A percentile compares a stretch with the other conserved stretches of the same genome.
Evolutionary conservation across 306 rosid genomes (phyloP).

Genomic region (Oxytropis ochrocephala): DNA sequence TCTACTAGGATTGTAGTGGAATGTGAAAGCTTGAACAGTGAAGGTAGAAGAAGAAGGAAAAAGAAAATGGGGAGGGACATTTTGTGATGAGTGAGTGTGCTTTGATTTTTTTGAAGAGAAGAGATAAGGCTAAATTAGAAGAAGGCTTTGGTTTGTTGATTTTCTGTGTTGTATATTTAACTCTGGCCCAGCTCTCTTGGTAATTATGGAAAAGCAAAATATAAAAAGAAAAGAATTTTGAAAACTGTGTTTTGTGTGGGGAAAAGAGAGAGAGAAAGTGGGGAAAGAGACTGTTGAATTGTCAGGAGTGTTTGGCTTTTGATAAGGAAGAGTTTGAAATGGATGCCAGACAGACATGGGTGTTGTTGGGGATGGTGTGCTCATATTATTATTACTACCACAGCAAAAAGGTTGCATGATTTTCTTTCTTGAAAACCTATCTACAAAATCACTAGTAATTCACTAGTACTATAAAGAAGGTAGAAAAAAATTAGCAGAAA

Average conservation of each 20-base stretch:
- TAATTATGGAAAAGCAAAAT: constrained; percentile 27
- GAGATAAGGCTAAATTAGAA: constrained; percentile 20
- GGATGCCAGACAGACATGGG: constrained; percentile 49
- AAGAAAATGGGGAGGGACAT: constrained; percentile 41
- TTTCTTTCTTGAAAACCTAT: constrained; percentile 32
- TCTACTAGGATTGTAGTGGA: constrained; percentile 59
- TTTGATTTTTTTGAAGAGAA: constrained; percentile 12
- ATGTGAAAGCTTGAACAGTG: constrained; percentile 42
- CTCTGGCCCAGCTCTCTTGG: constrained; percentile 10
- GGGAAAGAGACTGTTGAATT: constrained; percentile 43
- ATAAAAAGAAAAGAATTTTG: constrained; percentile 36
- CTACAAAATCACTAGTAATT: background rate
- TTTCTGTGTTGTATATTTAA: constrained; percentile 14
- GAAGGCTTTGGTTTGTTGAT: background rate
- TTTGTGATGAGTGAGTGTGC: constrained; percentile 31
- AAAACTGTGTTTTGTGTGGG: constrained; percentile 42
- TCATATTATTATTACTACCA: constrained; percentile 25
- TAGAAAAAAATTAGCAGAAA: background rate
- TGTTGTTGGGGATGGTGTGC: constrained; percentile 41
- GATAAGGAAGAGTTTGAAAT: constrained; percentile 48
- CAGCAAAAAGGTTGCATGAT: constrained; percentile 54
- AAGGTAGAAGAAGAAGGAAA: constrained; percentile 30
- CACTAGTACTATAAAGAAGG: background rate
- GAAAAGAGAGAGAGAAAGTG: constrained; percentile 20
- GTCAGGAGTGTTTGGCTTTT: constrained; percentile 60